Evolutionary conservation across 2,329 filamentous ascomycete species (phyloP).

Genomic region (Trichothecium roseum): DNA sequence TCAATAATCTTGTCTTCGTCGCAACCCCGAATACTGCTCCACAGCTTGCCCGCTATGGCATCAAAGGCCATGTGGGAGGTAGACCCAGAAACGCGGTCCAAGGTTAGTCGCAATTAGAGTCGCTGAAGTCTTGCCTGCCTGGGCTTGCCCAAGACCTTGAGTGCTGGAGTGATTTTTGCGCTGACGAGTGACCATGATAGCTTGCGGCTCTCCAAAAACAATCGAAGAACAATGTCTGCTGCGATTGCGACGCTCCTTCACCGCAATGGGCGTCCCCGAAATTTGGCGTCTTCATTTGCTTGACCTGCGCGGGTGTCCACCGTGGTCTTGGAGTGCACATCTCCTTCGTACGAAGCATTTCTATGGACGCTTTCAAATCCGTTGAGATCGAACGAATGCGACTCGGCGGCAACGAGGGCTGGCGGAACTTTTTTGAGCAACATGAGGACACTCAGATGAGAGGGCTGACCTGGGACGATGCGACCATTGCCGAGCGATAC

Average conservation of each 20-base stretch:
- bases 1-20: background rate
- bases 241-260: conserved; percentile 89
- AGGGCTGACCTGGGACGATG: conserved; percentile 69
- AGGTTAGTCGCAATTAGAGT: conserved; percentile 43
- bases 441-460: conserved; percentile 56
- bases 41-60: conserved; percentile 32
- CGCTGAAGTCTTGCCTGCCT: conserved; percentile 1
- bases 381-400: conserved; percentile 91
- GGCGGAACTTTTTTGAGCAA: conserved; percentile 77
- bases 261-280: conserved; percentile 98
- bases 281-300: conserved; percentile 97
- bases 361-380: conserved; percentile 97
- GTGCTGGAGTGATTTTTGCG: background rate
- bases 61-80: conserved; percentile 94
- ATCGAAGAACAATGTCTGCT: conserved; percentile 80
- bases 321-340: conserved; percentile 94
- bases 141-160: background rate
- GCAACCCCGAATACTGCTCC: background rate
- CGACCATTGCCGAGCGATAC: conserved; percentile 83
- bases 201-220: conserved; percentile 85
- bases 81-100: conserved; percentile 91
- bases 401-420: conserved; percentile 78
- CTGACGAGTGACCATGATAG: conserved; percentile 33
- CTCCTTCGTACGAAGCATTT: conserved; percentile 93
- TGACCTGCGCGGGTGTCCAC: conserved; percentile 90